Percentiles rank a stretch among this genome's conserved stretches.
These are phyloP conservation scores for Theobroma grandiflorum DNA, from an alignment of 441 rosid species.

Conservation along the genomic window DNA sequence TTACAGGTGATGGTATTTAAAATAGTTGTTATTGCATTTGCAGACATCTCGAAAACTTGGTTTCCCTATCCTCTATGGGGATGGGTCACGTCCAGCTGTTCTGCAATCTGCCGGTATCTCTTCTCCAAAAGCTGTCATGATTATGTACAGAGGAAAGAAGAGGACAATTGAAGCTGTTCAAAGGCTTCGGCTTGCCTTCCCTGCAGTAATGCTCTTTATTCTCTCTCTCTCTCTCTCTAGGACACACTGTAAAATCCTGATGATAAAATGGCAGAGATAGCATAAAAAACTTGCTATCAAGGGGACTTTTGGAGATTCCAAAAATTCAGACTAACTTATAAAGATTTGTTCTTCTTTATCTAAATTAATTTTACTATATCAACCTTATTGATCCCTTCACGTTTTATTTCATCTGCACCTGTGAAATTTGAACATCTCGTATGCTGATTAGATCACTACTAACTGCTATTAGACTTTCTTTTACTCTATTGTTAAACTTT, in stretches of 20 bases:
- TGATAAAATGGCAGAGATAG: neutral
- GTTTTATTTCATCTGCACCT: neutral
- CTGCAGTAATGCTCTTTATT: slow-evolving; percentile 53
- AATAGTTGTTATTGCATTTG: slow-evolving; percentile 17
- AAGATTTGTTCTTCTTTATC: neutral
- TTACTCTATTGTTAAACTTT: slow-evolving; percentile 1
- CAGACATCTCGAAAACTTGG: slow-evolving; percentile 91
- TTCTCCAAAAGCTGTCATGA: slow-evolving; percentile 91
- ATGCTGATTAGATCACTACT: neutral
- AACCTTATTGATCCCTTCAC: neutral
- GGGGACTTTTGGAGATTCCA: too few relatives aligned
- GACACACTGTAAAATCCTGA: neutral
- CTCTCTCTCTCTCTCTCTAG: slow-evolving; percentile 24
- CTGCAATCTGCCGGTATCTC: slow-evolving; percentile 87
- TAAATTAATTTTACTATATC: neutral
- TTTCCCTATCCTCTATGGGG: slow-evolving; percentile 86
- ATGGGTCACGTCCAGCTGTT: slow-evolving; percentile 87
- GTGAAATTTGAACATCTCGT: neutral
- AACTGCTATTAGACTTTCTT: neutral
- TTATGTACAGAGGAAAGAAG: slow-evolving; percentile 86
- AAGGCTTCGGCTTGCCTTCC: slow-evolving; percentile 92
- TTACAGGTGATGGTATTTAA: neutral
- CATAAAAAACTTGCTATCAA: neutral
- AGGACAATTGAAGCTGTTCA: slow-evolving; percentile 84
- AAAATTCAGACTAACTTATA: neutral